These are phyloP conservation scores for Arachis monticola DNA, from an alignment of 331 rosid genomes.

Conservation along the genomic window DNA sequence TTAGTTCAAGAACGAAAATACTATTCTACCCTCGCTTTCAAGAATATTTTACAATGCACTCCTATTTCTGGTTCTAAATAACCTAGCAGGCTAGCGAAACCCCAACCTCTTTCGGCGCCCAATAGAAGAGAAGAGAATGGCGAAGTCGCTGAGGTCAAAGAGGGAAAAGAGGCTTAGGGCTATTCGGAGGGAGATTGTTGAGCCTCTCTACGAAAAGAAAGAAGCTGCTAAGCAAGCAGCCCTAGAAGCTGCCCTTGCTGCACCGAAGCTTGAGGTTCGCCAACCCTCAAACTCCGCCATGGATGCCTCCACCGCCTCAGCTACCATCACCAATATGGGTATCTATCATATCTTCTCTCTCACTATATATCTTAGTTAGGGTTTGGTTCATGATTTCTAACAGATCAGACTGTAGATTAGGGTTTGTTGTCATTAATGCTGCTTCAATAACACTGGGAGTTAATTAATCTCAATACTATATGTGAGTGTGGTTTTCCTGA, in stretches of 20 bases:
- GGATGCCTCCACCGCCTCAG: constrained; percentile 50
- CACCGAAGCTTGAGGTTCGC: constrained; percentile 78
- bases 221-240: constrained; percentile 88
- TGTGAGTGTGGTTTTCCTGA: not conserved
- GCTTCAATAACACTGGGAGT: too few relatives aligned
- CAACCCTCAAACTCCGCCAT: constrained; percentile 47
- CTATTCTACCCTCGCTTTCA: constrained; percentile 15
- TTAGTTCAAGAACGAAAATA: not conserved
- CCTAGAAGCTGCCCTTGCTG: constrained; percentile 90
- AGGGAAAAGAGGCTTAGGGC: constrained; percentile 89
- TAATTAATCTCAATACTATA: not conserved
- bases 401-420: too few relatives aligned
- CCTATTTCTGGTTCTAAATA: not conserved
- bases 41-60: not conserved
- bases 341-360: not conserved
- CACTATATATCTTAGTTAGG: too few relatives aligned
- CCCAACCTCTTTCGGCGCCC: not conserved
- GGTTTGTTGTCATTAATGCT: too few relatives aligned
- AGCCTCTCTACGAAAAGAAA: constrained; percentile 82
- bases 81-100: not conserved
- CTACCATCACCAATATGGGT: constrained; percentile 56
- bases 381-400: too few relatives aligned
- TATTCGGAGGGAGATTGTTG: constrained; percentile 82
- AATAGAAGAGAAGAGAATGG: constrained; percentile 54
- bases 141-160: constrained; percentile 91